Base-by-base conservation (phyloP, 495 filamentous ascomycete species). In the Xylaria curta region DNA sequence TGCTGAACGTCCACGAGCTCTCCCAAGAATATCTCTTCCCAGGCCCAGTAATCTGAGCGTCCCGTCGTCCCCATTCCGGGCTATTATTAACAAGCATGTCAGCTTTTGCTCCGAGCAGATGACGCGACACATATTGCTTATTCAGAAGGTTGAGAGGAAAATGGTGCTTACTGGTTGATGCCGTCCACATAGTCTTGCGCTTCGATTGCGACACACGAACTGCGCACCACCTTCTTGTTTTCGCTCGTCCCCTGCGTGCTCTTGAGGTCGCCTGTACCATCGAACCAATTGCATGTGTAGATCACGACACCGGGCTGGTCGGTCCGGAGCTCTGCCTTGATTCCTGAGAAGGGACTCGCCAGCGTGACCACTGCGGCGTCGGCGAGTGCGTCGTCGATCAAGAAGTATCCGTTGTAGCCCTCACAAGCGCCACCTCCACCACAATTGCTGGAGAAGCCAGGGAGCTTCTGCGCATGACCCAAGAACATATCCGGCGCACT, bases 381-480 rank as follows among this genome's bases (percentile, higher is more conserved):
- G 13, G 87, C 85, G 19, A 85, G 81, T 19, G 85, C 86, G 51
- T 88, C 87, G 61, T 94, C 91, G 54, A 93, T 83, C 70, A 94
- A 81, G 82, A 88, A 94, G 78, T 90, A 92, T 62, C 91, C 92
- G 81, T 94, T 93, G 80, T 94, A 94, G 47, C 93, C 93, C 38
- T 87, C 91, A 82, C 93, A 97, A 40, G 84, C 86, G 65, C 84
- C 80, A 76, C 82, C 78, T 46, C 83, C 86, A 49, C 93, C 93
- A 75, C 92, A 94, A 70, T 90, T 88, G 40, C 88, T 89, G 7
- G 84, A 78, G 71, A 93, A 91, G 10, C 84, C 79, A 47, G 87
- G 78, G 72, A 81, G 79, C 42, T 83, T 75, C 64, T 87, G 86
- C 73, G 92, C 89, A 60, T 89, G 82, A 40, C 93, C 93, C 19